Evolutionary conservation across 768 basidiomycete species (phyloP), one percentile per base, ranked within the genome.

Genomic region (Rhodosporidiobolus odoratus): DNA sequence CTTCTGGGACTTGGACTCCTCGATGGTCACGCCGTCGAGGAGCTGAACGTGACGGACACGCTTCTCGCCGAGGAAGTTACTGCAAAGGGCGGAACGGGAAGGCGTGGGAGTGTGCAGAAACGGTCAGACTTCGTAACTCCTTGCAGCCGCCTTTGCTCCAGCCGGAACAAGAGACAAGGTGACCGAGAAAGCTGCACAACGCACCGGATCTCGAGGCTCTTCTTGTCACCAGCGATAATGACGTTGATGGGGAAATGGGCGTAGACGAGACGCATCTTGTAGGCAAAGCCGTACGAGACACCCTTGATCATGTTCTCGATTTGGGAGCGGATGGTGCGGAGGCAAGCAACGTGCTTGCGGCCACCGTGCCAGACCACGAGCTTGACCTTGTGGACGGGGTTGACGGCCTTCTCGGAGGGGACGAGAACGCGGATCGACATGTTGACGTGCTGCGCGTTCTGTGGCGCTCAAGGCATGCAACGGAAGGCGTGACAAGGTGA

Each of bases 201-300:
- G 92, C 91, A 73, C 92, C 92, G 89, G 81, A 96, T 95, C 80
- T 95, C 93, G 57, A 94, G 81, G 58, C 86, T 81, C 47, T 78
- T 80, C 62, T 90, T 91, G 69, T 80, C 80, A 13, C 90, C 86
- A 80, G 90, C 88, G 78, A 95, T 91, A 69, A 78, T 78, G 71
- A 77, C 89, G 84, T 99, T 99, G 85, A 99, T 96, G 71, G 96
- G 96, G 85, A 99, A 99, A 84, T 99, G 96, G 77, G 96, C 96
- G 79, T 98, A 99, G 62, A 99, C 96, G 35, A 92, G 86, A 77
- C 94, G 91, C 95, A 99, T 97, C 89, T 98, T 99, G 87, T 99
- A 99, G 77, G 88, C 87, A 88, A 98, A 99, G 72, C 96, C 96
- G 87, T 94, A 92, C 60, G 92, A 97, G 72, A 99, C 96, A 74